A percentile compares a stretch with the other conserved stretches of the same genome.
These are phyloP conservation scores for Metschnikowia arizonensis DNA, from an alignment of 805 yeast species.

Conservation along the genomic window DNA sequence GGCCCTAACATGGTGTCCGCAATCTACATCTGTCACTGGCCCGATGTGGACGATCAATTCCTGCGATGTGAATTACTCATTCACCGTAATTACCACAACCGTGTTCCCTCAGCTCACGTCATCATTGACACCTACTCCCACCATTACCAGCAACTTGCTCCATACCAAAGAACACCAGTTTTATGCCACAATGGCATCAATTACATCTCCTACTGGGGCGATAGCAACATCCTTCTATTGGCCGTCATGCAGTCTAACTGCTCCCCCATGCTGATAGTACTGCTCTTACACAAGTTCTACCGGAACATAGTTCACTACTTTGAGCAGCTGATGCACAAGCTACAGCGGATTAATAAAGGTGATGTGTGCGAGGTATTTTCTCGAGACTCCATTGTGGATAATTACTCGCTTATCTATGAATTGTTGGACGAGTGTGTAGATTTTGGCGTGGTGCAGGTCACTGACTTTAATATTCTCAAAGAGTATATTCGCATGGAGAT, in stretches of 20 bases:
- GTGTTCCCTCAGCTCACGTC: conserved; percentile 23
- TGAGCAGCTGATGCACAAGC: conserved; percentile 4
- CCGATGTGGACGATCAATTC: conserved; percentile 23
- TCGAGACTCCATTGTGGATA: conserved; percentile 61
- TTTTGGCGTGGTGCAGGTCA: conserved; percentile 79
- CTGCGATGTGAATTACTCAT: conserved; percentile 31
- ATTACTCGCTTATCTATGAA: conserved; percentile 71
- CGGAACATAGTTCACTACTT: conserved; percentile 29
- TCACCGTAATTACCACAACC: conserved; percentile 32
- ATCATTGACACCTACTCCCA: conserved; percentile 26
- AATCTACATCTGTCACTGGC: conserved; percentile 34
- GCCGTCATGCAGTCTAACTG: conserved; percentile 44
- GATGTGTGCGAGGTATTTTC: conserved; percentile 1
- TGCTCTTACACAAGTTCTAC: conserved; percentile 47
- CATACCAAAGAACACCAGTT: conserved; percentile 35
- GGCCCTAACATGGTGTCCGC: conserved; percentile 42
- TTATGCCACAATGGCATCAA: conserved; percentile 46
- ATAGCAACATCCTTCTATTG: conserved; percentile 42
- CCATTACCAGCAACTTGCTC: conserved; percentile 17
- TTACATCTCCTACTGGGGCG: conserved; percentile 49
- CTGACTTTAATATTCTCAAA: conserved; percentile 71
- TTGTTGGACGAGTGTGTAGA: conserved; percentile 88
- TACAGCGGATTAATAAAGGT: neutral
- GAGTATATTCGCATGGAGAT: conserved; percentile 68
- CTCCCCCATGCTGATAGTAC: conserved; percentile 54